Percentiles rank a stretch among this genome's conserved stretches.
These are phyloP conservation scores for Mortierella sp. DNA, from an alignment of 371 early-diverging fungal species.

Conservation along the genomic window DNA sequence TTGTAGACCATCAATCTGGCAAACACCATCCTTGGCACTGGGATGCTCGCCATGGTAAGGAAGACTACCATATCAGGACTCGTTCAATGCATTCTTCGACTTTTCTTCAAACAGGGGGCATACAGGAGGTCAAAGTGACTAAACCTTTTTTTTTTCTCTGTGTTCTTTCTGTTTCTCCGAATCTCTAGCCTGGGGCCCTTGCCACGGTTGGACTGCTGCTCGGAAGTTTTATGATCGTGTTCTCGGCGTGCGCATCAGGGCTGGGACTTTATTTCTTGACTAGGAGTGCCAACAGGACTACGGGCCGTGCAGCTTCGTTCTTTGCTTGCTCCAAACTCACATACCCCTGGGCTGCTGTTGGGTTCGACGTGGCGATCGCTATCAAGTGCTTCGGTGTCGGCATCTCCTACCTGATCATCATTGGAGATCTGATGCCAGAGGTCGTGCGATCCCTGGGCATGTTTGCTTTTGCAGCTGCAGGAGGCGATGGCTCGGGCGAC, in stretches of 20 bases:
- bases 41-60: constrained; percentile 96
- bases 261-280: constrained; percentile 91
- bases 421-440: constrained; percentile 94
- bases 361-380: constrained; percentile 98
- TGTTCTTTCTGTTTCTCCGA: background rate
- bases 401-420: constrained; percentile 98
- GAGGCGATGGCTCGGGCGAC: constrained; percentile 42
- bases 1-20: constrained; percentile 79
- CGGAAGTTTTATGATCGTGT: constrained; percentile 83
- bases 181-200: constrained; percentile 81
- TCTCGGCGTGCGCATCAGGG: constrained; percentile 82
- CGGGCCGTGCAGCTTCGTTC: constrained; percentile 89
- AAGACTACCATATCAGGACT: constrained; percentile 9
- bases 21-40: constrained; percentile 97
- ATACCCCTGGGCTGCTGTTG: constrained; percentile 91
- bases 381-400: constrained; percentile 99
- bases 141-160: background rate
- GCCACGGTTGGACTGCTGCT: constrained; percentile 88
- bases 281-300: constrained; percentile 77
- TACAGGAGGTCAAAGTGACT: background rate
- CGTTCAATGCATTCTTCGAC: background rate
- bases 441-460: constrained; percentile 61
- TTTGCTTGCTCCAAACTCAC: constrained; percentile 91
- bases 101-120: background rate
- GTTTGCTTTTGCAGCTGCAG: constrained; percentile 43